Evolutionary conservation across 257 asterid species (phyloP).

Genomic region (Eustoma russellianum): DNA sequence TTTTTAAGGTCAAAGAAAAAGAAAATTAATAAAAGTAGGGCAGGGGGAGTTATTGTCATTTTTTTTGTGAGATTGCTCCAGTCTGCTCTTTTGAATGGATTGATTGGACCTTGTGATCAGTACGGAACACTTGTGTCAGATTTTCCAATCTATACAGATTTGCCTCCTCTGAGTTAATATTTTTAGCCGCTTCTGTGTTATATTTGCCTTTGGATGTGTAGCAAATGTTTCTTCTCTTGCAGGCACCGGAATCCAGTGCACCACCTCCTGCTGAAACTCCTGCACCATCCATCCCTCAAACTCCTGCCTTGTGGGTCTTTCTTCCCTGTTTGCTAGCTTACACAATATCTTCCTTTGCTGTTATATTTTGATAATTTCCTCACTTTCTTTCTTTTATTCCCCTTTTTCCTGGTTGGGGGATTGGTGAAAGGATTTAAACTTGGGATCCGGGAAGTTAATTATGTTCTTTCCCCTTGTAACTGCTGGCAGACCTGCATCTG

Average conservation of each 20-base stretch:
- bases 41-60: too few species aligned
- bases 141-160: neutral
- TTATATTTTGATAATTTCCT: neutral
- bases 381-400: neutral
- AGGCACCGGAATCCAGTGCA: slow-evolving; percentile 50
- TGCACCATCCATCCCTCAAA: slow-evolving; percentile 2
- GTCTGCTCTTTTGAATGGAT: too few species aligned
- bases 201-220: neutral
- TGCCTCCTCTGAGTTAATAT: neutral
- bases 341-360: neutral
- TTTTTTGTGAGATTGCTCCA: too few species aligned
- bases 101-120: too few species aligned
- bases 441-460: neutral
- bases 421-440: neutral
- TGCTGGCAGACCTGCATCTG: slow-evolving; percentile 27
- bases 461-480: neutral
- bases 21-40: too few species aligned
- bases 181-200: neutral
- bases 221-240: slow-evolving; percentile 9
- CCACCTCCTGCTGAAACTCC: slow-evolving; percentile 29
- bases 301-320: slow-evolving; percentile 21
- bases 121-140: too few species aligned
- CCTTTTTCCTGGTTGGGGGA: neutral
- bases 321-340: slow-evolving; percentile 8
- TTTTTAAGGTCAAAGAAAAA: too few species aligned